Base-by-base conservation (phyloP, 2,329 filamentous ascomycete genomes). In the Phaeosphaeriaceae sp. region DNA sequence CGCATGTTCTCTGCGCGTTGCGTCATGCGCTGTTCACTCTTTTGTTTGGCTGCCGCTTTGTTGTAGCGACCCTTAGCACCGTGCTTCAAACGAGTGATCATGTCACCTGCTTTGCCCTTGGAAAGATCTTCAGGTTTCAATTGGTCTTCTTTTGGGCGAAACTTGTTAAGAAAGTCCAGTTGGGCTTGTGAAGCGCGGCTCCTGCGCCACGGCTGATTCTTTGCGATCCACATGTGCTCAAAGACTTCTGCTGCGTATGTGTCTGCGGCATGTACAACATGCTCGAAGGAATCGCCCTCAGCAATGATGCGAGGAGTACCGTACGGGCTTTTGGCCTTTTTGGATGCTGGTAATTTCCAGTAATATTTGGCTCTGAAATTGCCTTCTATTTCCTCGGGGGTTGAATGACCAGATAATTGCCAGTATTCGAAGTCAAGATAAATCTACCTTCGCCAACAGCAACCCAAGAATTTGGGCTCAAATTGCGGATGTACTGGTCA, bases 11-110 rank as follows among this genome's bases (percentile, higher is more conserved):
- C 81, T 35, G 78, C 81, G 67, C 81, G 85, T 45, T 80, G 76
- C 37, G 56, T 65, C 28, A 56, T 60, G 40, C 64, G 62, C 18
- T 54, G 36, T 28, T 62, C 61, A 15, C 46, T 54, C 26, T 59
- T 62, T 34, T 68, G 70, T 46, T 66, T 67, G 2, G 63, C 66
- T 23, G 64, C 70, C 17, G 68, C 71, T 63, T 71, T 77, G 39
- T 67, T 61, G 28, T 61, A 76, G 76, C 84, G 54, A 74, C 89
- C 71, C 78, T 83, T 79, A 1, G 89, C 90, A 0, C 93, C 93
- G 68, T 94, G 89, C 71, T 88, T 93, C 53, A 96, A 68, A 73
- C 96, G 95, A 6, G 90, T 95, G 57, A 97, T 96, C 88, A 96
- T 92, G 69, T 97, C 92, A 4, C 82, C 82, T 4, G 92, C 92